Conservation (phyloP, 2,329 filamentous ascomycete species). For the Colletotrichum gigasporum region DNA sequence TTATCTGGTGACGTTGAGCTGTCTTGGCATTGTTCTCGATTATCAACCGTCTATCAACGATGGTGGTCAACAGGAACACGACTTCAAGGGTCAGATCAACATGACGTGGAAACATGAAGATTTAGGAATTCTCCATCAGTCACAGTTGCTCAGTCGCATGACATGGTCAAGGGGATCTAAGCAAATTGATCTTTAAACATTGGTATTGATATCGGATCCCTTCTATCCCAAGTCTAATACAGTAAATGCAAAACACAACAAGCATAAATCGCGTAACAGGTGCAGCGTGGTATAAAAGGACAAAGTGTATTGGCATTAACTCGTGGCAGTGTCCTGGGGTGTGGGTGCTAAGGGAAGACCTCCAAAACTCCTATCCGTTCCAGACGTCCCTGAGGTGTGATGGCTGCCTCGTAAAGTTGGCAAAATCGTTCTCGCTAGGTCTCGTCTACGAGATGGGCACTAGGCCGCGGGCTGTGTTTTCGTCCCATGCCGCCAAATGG, state of each 20-base stretch:
- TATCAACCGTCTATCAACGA: too few species aligned
- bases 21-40: too few species aligned
- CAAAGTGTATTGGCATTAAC: slow-evolving; percentile 19
- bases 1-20: too few species aligned
- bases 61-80: too few species aligned
- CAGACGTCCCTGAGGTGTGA: slow-evolving; percentile 23
- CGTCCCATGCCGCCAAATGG: too few species aligned
- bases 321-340: slow-evolving; percentile 18
- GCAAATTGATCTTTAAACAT: neutral
- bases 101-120: too few species aligned
- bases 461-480: too few species aligned
- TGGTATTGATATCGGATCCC: neutral
- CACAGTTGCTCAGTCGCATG: neutral
- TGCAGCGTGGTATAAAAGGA: slow-evolving; percentile 19
- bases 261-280: slow-evolving; percentile 17
- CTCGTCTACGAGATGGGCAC: neutral
- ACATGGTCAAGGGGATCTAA: neutral
- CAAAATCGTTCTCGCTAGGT: neutral
- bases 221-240: slow-evolving; percentile 1
- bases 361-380: slow-evolving; percentile 25
- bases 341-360: slow-evolving; percentile 14
- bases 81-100: too few species aligned
- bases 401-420: slow-evolving; percentile 18
- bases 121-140: too few species aligned
- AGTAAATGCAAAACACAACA: slow-evolving; percentile 6